Conservation (phyloP, 2,329 filamentous ascomycete species). For the Penicillium sp. region DNA sequence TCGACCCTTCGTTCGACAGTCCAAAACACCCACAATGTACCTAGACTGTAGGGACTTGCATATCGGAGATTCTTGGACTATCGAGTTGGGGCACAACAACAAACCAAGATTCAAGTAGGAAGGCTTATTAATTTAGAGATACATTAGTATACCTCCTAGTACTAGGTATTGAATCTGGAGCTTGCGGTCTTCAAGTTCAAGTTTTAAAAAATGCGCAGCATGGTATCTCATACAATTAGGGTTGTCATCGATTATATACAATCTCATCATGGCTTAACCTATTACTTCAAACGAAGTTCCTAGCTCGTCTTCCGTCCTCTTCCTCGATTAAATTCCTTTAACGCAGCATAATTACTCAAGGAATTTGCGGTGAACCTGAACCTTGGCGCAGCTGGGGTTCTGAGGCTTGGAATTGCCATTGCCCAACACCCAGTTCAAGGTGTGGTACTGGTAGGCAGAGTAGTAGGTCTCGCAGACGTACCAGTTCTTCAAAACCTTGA, state of each 20-base stretch:
- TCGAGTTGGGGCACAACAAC: too few species aligned
- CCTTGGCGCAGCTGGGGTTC: constrained; percentile 52
- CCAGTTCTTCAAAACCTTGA: constrained; percentile 47
- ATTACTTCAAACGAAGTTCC: background rate
- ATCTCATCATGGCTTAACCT: background rate
- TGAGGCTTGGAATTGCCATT: constrained; percentile 38
- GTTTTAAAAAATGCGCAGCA: too few species aligned
- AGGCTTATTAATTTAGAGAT: too few species aligned
- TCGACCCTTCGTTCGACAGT: constrained; percentile 6
- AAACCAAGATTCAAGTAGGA: too few species aligned
- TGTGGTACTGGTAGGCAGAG: constrained; percentile 47
- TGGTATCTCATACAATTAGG: too few species aligned
- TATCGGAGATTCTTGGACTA: too few species aligned
- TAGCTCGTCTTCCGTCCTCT: background rate
- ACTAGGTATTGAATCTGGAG: too few species aligned
- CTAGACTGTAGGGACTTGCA: background rate
- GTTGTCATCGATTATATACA: constrained; percentile 7
- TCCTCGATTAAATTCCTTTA: background rate
- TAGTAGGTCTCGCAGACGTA: constrained; percentile 50
- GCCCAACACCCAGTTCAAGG: constrained; percentile 50
- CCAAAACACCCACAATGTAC: background rate
- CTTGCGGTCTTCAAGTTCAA: too few species aligned
- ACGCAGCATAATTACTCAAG: background rate
- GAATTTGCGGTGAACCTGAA: constrained; percentile 44
- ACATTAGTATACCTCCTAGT: too few species aligned